These are phyloP conservation scores for Daldinia caldariorum DNA, from an alignment of 495 filamentous ascomycete genomes.

Conservation along the genomic window DNA sequence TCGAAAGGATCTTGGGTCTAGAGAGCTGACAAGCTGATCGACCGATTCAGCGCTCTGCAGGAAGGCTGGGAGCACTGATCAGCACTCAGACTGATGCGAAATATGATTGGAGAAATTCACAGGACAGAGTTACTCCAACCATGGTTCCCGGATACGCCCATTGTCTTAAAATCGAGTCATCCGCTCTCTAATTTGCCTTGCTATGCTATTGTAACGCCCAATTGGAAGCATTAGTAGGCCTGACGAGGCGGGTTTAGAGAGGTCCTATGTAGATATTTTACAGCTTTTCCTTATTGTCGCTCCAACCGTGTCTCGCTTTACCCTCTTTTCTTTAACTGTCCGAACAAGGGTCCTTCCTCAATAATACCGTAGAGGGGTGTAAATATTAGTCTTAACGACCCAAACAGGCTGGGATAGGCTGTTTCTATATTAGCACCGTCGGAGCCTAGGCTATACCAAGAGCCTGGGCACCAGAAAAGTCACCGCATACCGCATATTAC, in stretches of 20 bases:
- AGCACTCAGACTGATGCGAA: constrained; percentile 1
- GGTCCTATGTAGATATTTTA: background rate
- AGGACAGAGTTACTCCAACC: background rate
- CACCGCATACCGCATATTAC: constrained; percentile 8
- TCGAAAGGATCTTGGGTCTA: background rate
- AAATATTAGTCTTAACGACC: background rate
- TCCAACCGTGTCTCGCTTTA: background rate
- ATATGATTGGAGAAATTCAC: constrained; percentile 3
- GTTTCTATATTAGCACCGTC: background rate
- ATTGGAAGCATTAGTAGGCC: background rate
- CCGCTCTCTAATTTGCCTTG: background rate
- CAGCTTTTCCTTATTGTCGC: background rate
- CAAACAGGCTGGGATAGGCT: no score
- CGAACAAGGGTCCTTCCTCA: background rate
- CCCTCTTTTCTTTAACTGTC: background rate
- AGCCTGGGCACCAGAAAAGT: constrained; percentile 29
- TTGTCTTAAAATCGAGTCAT: background rate
- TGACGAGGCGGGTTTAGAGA: background rate
- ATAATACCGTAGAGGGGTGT: background rate
- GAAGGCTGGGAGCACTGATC: constrained; percentile 3
- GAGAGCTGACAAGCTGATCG: constrained; percentile 4
- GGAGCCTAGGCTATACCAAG: constrained; percentile 33
- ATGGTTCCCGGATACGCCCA: background rate
- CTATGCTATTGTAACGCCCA: background rate
- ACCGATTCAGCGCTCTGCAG: constrained; percentile 1